Evolutionary conservation across 345 rosid genomes (phyloP).

Genomic region (Chamaenerion angustifolium): DNA sequence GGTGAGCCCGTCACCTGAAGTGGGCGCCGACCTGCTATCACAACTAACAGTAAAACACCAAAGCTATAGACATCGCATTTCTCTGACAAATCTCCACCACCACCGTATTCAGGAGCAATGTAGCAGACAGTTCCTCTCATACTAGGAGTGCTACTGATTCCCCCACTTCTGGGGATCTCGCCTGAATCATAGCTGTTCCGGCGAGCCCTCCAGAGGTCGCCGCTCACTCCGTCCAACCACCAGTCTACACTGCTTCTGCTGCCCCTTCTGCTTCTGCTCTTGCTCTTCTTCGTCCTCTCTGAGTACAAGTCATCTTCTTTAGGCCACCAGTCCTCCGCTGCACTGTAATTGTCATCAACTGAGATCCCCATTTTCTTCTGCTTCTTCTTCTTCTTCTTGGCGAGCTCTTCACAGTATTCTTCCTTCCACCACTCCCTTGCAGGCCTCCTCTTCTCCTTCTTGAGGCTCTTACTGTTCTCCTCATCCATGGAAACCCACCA

Average conservation of each 20-base stretch:
- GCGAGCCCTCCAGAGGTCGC: slow-evolving; percentile 49
- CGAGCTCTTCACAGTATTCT: slow-evolving; percentile 72
- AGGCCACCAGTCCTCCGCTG: slow-evolving; percentile 50
- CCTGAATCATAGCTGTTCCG: slow-evolving; percentile 58
- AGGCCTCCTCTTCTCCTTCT: slow-evolving; percentile 52
- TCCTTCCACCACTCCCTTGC: slow-evolving; percentile 99
- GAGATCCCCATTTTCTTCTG: slow-evolving; percentile 20
- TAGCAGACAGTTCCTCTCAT: slow-evolving; percentile 96
- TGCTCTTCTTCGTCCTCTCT: slow-evolving; percentile 42
- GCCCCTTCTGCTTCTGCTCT: slow-evolving; percentile 32
- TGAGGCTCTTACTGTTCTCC: slow-evolving; percentile 26
- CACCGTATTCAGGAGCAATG: slow-evolving; percentile 82
- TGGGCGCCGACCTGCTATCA: slow-evolving; percentile 80
- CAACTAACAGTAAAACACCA: slow-evolving; percentile 62
- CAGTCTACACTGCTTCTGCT: slow-evolving; percentile 65
- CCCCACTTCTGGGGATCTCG: slow-evolving; percentile 62
- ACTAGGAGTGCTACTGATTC: slow-evolving; percentile 81
- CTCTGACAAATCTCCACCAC: slow-evolving; percentile 56
- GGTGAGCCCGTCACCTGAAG: slow-evolving; percentile 67
- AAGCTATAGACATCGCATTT: slow-evolving; percentile 86
- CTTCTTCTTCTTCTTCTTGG: slow-evolving; percentile 56
- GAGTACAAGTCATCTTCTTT: slow-evolving; percentile 32
- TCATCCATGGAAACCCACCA: slow-evolving; percentile 91
- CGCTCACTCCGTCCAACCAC: slow-evolving; percentile 68
- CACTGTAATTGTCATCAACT: slow-evolving; percentile 15